Base-by-base conservation (phyloP, 148 eudicot species). In the Rhododendron molle region DNA sequence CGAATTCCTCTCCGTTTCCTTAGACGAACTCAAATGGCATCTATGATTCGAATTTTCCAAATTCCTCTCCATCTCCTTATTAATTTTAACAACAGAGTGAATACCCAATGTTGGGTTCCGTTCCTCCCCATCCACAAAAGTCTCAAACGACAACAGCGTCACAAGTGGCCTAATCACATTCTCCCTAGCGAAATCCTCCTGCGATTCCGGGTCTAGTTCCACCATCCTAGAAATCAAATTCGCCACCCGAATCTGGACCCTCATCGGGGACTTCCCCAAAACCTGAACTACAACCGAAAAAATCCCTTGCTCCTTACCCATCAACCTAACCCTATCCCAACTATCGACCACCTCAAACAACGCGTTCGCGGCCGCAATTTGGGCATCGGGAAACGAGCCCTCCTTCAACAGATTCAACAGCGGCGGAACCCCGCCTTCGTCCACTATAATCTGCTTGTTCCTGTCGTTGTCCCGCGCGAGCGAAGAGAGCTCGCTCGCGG, bases 121-220 rank as follows among this genome's bases (percentile, higher is more conserved):
- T 71, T 93, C 93, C 43, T 90, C 94, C 28, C 34, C 76, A 15
- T 71, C 76, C 4, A 88, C 89, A 47, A 92, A 90, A 12, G 91
- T 85, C 82, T 94, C 96, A 13, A 94, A 91, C 4, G 98, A 90
- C 56, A 96, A 44, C 81, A 89, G 81, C 10, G 92, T 93, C 28
- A 96, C 98, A 36, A 96, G 87, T 3, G 93, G 93, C 65, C 93
- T 84, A 84, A 93, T 93, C 82, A 90, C 95, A 86, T 94, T 93
- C 89, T 94, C 97, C 78, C 93, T 89, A 0, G 91, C 96, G n/a
- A 96, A 95, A 34, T 90, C 96, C 90, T 96, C 99, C 60, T 89
- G 89, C 0, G 88, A 93, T 73, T 85, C 69, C 10, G 78, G 46
- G 76, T 88, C 93, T 21, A 87, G 82, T 84, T 92, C 93, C 2